A percentile compares a stretch with the other conserved stretches of the same genome.
Evolutionary conservation across 768 basidiomycete genomes (phyloP).

Genomic region (Boletus reticulatus): DNA sequence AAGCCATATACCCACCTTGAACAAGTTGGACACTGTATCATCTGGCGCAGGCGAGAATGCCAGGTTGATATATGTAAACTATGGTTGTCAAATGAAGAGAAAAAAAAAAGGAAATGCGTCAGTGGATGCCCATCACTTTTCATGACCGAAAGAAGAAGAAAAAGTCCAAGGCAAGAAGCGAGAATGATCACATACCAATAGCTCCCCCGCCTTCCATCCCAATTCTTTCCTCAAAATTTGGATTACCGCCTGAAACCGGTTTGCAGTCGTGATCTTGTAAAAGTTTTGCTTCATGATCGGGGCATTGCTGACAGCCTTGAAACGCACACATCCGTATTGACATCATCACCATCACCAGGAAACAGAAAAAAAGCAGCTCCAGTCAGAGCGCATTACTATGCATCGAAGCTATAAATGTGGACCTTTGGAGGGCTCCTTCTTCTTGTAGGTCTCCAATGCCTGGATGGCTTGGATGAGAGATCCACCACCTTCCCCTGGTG

Average conservation of each 20-base stretch:
- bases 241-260: slow-evolving; percentile 93
- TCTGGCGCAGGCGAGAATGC: slow-evolving; percentile 78
- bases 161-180: neutral
- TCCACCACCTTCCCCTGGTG: slow-evolving; percentile 32
- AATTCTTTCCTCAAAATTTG: slow-evolving; percentile 89
- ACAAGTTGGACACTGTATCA: slow-evolving; percentile 69
- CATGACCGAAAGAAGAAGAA: neutral
- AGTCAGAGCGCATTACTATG: neutral
- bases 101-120: too few species aligned
- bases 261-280: slow-evolving; percentile 94
- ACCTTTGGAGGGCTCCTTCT: slow-evolving; percentile 83
- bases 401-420: neutral
- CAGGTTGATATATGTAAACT: slow-evolving; percentile 78
- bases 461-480: slow-evolving; percentile 50
- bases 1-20: slow-evolving; percentile 44
- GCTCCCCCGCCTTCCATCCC: slow-evolving; percentile 82
- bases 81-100: neutral
- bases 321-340: slow-evolving; percentile 50
- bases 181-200: slow-evolving; percentile 55
- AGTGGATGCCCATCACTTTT: neutral
- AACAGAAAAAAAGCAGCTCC: neutral
- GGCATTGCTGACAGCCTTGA: slow-evolving; percentile 96
- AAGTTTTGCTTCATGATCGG: slow-evolving; percentile 99
- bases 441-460: slow-evolving; percentile 84
- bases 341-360: neutral